Evolutionary conservation across 805 yeast species (phyloP).

Genomic region (Saccharomycopsis fermentans): DNA sequence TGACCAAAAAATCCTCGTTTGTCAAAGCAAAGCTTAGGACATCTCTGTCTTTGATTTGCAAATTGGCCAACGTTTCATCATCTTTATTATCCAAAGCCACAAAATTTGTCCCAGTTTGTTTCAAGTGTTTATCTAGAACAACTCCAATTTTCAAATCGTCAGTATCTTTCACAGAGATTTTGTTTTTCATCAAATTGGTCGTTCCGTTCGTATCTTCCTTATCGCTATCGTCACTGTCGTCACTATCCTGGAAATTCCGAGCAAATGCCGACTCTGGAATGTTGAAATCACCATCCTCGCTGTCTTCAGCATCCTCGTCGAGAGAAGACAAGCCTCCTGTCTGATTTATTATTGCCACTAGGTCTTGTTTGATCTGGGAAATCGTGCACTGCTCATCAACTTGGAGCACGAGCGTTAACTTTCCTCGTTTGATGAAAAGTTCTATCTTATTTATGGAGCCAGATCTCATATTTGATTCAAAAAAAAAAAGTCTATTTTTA

Average conservation of each 20-base stretch:
- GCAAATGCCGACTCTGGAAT: slow-evolving; percentile 10
- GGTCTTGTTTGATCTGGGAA: slow-evolving; percentile 5
- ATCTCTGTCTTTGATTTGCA: slow-evolving; percentile 9
- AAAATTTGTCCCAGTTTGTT: slow-evolving; percentile 15
- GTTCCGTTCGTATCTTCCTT: slow-evolving; percentile 1
- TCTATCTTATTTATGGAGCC: not conserved
- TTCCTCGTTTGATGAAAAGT: slow-evolving; percentile 11
- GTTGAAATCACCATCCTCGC: slow-evolving; percentile 10
- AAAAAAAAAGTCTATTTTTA: too few relatives aligned
- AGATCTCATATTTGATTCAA: not conserved
- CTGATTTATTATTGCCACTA: slow-evolving; percentile 14
- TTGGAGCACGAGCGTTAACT: slow-evolving; percentile 12
- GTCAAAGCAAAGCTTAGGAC: slow-evolving; percentile 12
- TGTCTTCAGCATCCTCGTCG: slow-evolving; percentile 14
- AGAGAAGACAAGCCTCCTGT: slow-evolving; percentile 15
- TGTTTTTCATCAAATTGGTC: not conserved
- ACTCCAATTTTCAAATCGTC: slow-evolving; percentile 11
- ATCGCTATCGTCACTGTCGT: slow-evolving; percentile 4
- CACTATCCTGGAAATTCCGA: slow-evolving; percentile 6
- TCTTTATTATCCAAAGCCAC: not conserved
- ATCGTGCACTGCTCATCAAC: not conserved
- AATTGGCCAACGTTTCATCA: not conserved
- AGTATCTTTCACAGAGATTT: not conserved
- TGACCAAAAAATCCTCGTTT: slow-evolving; percentile 16
- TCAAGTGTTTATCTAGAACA: slow-evolving; percentile 7